Evolutionary conservation across 2,329 filamentous ascomycete genomes (phyloP).

Genomic region (Fusarium illudens): DNA sequence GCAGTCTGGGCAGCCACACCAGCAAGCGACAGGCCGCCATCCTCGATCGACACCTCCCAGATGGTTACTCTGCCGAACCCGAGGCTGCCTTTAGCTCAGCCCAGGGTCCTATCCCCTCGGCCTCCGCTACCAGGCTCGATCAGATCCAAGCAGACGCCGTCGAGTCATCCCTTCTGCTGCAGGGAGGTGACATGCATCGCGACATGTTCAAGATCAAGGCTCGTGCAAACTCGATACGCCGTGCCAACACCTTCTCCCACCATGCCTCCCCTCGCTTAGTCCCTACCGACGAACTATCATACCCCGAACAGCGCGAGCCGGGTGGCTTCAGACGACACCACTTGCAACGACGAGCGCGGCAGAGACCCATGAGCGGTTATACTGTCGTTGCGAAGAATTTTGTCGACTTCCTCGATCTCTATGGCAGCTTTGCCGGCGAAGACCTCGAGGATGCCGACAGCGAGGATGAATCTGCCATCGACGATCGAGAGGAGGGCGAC

Average conservation of each 20-base stretch:
- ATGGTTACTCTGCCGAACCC: conserved; percentile 52
- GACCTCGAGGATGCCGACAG: conserved; percentile 64
- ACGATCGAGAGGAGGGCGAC: conserved; percentile 53
- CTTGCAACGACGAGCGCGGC: conserved; percentile 49
- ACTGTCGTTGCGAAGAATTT: conserved; percentile 73
- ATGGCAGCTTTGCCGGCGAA: conserved; percentile 80
- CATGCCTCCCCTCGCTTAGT: conserved; percentile 48
- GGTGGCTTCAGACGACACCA: conserved; percentile 59
- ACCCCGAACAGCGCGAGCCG: conserved; percentile 53
- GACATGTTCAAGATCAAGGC: conserved; percentile 79
- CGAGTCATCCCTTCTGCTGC: conserved; percentile 72
- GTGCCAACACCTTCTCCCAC: conserved; percentile 74
- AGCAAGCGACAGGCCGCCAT: conserved; percentile 48
- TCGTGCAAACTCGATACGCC: conserved; percentile 58
- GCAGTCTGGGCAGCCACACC: conserved; percentile 41
- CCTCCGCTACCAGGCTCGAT: conserved; percentile 26
- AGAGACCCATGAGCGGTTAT: conserved; percentile 49
- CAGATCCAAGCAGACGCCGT: conserved; percentile 51
- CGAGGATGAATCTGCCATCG: conserved; percentile 66
- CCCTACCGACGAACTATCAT: conserved; percentile 44
- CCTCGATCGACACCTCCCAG: conserved; percentile 50
- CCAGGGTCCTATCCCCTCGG: conserved; percentile 20
- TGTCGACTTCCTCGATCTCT: conserved; percentile 78
- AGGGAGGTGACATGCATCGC: conserved; percentile 81
- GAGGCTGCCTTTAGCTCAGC: conserved; percentile 44